A percentile compares a stretch with the other conserved stretches of the same genome.
Conservation (phyloP, 2,329 filamentous ascomycete species). For the Fusarium heterosporum region DNA sequence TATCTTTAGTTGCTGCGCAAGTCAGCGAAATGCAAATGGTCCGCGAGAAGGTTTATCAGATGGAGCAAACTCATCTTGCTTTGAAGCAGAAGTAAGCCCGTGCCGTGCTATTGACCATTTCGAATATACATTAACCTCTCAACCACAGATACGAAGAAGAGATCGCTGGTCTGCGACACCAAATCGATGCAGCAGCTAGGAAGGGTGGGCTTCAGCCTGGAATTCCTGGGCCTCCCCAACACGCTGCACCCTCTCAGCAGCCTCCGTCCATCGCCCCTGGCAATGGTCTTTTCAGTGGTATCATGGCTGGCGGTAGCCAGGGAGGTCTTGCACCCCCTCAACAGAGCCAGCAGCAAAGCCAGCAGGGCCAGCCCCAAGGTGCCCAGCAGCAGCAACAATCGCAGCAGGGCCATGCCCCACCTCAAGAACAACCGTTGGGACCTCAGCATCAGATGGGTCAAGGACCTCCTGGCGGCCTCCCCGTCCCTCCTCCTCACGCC, state of each 20-base stretch:
- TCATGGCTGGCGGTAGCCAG: conserved; percentile 91
- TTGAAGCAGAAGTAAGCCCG: conserved; percentile 88
- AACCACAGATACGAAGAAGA: conserved; percentile 88
- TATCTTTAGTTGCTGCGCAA: conserved; percentile 80
- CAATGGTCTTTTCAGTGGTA: conserved; percentile 92
- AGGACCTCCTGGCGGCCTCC: conserved; percentile 76
- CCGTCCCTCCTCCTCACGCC: conserved; percentile 68
- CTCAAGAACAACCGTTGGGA: conserved; percentile 70
- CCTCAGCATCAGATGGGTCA: conserved; percentile 72
- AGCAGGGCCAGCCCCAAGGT: conserved; percentile 58
- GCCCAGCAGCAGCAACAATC: conserved; percentile 59
- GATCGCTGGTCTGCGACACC: conserved; percentile 84
- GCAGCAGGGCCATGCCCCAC: conserved; percentile 68
- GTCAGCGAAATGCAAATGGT: conserved; percentile 96
- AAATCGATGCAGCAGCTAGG: conserved; percentile 82
- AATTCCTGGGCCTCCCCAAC: conserved; percentile 77
- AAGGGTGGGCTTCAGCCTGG: conserved; percentile 67
- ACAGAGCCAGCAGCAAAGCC: conserved; percentile 70
- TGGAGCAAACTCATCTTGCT: conserved; percentile 89
- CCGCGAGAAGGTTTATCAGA: conserved; percentile 89
- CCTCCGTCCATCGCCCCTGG: conserved; percentile 91
- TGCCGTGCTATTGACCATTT: background rate
- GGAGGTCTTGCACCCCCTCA: conserved; percentile 85
- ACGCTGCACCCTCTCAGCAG: conserved; percentile 83
- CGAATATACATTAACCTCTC: conserved; percentile 9